Evolutionary conservation across 2,329 filamentous ascomycete genomes (phyloP).

Genomic region (Metarhizium guizhouense): DNA sequence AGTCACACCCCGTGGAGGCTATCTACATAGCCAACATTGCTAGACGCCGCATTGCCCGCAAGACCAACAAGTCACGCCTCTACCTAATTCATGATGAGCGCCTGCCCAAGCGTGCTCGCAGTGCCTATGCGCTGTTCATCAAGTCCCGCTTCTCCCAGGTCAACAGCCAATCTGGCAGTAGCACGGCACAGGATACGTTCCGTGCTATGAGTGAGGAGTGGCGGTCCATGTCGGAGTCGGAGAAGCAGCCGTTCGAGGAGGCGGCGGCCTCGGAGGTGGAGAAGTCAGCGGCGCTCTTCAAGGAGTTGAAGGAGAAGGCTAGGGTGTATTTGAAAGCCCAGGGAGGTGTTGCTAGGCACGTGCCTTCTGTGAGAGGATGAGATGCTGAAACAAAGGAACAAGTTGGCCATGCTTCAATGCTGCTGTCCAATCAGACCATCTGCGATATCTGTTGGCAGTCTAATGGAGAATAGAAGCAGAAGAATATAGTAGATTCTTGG

Average conservation of each 20-base stretch:
- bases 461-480: background rate
- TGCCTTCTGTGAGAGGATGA: slow-evolving; percentile 1
- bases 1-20: slow-evolving; percentile 27
- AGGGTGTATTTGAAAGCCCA: slow-evolving; percentile 12
- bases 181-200: slow-evolving; percentile 11
- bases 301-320: slow-evolving; percentile 20
- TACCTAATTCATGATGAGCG: slow-evolving; percentile 37
- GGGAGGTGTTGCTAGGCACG: slow-evolving; percentile 2
- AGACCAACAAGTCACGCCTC: slow-evolving; percentile 17
- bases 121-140: slow-evolving; percentile 27
- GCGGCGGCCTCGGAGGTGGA: slow-evolving; percentile 11
- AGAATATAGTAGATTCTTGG: background rate
- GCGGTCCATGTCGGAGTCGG: slow-evolving; percentile 29
- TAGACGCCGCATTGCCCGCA: slow-evolving; percentile 31
- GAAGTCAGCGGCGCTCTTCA: slow-evolving; percentile 11
- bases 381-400: background rate
- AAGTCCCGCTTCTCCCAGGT: slow-evolving; percentile 23
- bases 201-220: slow-evolving; percentile 27
- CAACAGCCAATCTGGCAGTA: slow-evolving; percentile 14
- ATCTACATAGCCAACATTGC: slow-evolving; percentile 39
- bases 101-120: slow-evolving; percentile 29
- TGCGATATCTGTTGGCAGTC: background rate
- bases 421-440: background rate
- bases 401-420: background rate
- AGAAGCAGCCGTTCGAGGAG: slow-evolving; percentile 33